Conservation (phyloP, 2,329 filamentous ascomycete species). For the Phyllosticta citrichinensis region DNA sequence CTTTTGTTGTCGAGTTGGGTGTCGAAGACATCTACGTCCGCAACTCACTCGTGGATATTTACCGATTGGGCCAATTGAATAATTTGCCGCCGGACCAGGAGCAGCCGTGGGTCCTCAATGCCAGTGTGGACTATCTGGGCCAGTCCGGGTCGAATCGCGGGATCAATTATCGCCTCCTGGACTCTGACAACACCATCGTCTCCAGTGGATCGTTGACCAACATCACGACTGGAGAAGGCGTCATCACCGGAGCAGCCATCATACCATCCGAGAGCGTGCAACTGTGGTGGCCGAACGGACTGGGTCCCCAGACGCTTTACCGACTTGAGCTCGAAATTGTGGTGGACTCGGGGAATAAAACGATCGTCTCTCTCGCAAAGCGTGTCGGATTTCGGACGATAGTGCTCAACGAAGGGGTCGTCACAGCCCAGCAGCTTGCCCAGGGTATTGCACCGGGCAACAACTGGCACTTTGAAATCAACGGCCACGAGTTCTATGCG, state of each 20-base stretch:
- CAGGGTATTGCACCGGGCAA: constrained; percentile 47
- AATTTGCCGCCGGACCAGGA: constrained; percentile 47
- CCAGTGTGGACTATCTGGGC: constrained; percentile 49
- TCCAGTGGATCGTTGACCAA: constrained; percentile 30
- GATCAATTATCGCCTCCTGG: constrained; percentile 39
- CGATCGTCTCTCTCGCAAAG: constrained; percentile 39
- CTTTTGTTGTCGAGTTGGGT: constrained; percentile 44
- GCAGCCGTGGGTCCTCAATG: constrained; percentile 51
- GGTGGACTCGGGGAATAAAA: constrained; percentile 24
- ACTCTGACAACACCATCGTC: constrained; percentile 32
- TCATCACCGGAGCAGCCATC: constrained; percentile 40
- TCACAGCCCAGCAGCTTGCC: constrained; percentile 44
- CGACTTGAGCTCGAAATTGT: constrained; percentile 42
- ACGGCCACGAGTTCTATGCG: constrained; percentile 53
- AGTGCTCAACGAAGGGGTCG: constrained; percentile 45
- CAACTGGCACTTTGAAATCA: constrained; percentile 57
- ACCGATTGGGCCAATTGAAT: constrained; percentile 48
- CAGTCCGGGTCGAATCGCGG: constrained; percentile 32
- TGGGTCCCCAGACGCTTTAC: constrained; percentile 50
- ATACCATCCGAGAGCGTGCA: constrained; percentile 38
- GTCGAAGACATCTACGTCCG: constrained; percentile 36
- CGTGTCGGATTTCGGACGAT: constrained; percentile 53
- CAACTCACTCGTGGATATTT: constrained; percentile 49
- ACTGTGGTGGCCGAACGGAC: constrained; percentile 51
- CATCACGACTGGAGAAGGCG: constrained; percentile 28